Conservation (phyloP, 148 eudicot species). For the Cornus kousa region DNA sequence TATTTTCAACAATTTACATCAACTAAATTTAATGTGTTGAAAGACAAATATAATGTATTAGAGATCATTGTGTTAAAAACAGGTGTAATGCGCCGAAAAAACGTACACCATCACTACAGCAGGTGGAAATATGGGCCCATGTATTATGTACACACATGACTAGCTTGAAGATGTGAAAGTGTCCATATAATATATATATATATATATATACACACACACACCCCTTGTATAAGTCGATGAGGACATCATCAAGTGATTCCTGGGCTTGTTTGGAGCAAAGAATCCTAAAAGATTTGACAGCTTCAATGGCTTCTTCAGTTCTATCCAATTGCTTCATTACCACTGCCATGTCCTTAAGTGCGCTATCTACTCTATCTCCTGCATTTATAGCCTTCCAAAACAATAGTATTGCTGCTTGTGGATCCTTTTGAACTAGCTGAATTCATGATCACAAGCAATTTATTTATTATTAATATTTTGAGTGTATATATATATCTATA, state of each 20-base stretch:
- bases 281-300: constrained; percentile 69
- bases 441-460: not conserved
- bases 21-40: too few relatives aligned
- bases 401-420: constrained; percentile 67
- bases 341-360: constrained; percentile 86
- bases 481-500: too few relatives aligned
- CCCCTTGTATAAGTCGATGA: constrained; percentile 84
- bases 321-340: constrained; percentile 85
- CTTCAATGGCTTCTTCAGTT: constrained; percentile 84
- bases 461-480: too few relatives aligned
- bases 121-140: too few relatives aligned
- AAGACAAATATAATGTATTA: too few relatives aligned
- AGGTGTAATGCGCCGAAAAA: too few relatives aligned
- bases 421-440: constrained; percentile 68
- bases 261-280: constrained; percentile 70
- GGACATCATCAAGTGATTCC: constrained; percentile 82
- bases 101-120: too few relatives aligned
- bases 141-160: too few relatives aligned
- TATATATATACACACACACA: constrained; percentile 33
- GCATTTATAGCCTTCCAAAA: constrained; percentile 95
- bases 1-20: too few relatives aligned
- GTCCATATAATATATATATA: too few relatives aligned
- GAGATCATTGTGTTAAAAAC: too few relatives aligned
- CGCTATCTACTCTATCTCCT: constrained; percentile 89
- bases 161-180: too few relatives aligned